Evolutionary conservation across 1,284 basidiomycete genomes (phyloP).

Genomic region (Tetrapyrgos nigripes): DNA sequence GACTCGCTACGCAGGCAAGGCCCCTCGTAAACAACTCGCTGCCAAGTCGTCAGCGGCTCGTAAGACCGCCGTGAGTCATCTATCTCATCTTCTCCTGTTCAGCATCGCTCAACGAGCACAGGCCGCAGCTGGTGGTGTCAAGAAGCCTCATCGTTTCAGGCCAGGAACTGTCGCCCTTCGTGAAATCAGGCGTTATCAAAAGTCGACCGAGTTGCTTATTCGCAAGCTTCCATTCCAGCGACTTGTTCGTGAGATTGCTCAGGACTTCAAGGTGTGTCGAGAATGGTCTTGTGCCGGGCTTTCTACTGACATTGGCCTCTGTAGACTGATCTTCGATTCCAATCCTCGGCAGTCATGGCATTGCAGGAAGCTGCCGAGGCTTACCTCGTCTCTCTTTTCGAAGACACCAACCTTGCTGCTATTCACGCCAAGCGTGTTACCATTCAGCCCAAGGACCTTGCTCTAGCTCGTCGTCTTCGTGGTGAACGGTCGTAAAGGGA

Average conservation of each 20-base stretch:
- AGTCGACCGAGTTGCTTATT: constrained; percentile 81
- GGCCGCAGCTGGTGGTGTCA: constrained; percentile 74
- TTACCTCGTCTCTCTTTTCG: constrained; percentile 83
- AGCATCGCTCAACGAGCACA: constrained; percentile 12
- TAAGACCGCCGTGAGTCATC: constrained; percentile 48
- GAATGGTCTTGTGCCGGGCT: constrained; percentile 23
- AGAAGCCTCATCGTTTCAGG: constrained; percentile 74
- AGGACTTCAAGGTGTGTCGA: constrained; percentile 68
- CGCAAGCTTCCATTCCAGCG: constrained; percentile 81
- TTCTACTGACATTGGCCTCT: constrained; percentile 10
- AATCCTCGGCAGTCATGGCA: constrained; percentile 80
- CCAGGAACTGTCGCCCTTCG: constrained; percentile 80
- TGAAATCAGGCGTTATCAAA: constrained; percentile 87
- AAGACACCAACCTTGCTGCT: constrained; percentile 71
- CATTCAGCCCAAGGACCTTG: constrained; percentile 77
- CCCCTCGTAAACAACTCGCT: constrained; percentile 69
- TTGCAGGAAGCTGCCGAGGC: constrained; percentile 81
- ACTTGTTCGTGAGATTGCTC: constrained; percentile 75
- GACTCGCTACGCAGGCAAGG: constrained; percentile 43
- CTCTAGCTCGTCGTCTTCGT: constrained; percentile 72
- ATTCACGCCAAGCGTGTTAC: constrained; percentile 77
- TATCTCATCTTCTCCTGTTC: neutral
- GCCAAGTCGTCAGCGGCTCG: constrained; percentile 61
- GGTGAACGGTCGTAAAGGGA: constrained; percentile 59
- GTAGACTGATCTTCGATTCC: constrained; percentile 83